Evolutionary conservation across 2,329 filamentous ascomycete species (phyloP), one percentile per base, ranked within the genome.

Genomic region (Lachnellula willkommii): DNA sequence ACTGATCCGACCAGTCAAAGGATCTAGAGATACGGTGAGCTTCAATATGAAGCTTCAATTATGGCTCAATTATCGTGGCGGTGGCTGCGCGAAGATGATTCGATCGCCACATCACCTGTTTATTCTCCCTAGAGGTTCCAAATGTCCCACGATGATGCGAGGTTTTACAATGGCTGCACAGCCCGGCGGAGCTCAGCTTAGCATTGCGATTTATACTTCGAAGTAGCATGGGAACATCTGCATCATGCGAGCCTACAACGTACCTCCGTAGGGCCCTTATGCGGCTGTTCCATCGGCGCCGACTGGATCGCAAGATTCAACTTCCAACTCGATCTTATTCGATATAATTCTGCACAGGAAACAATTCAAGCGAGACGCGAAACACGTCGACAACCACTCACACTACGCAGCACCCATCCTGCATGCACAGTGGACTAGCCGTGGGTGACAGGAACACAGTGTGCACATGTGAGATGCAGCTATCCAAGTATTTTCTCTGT

Each of bases 361-460:
- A 50, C 43, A 58, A 52, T 42, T 50, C n/a, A 35, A 60, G 59
- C 60, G 60, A 63, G 53, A 63, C 60, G 60, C 64, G 62, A 64
- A 61, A 65, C 62, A 61, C 56, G 45, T 58, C 39, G 8, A 45
- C 42, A 48, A 50, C 66, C 66, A 67, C 57, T 68, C 57, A 66
- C 47, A 59, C 45, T 28, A 54, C 58, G 42, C 57, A 56, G 48
- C 60, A 53, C 50, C 58, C 60, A 59, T 60, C 61, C 57, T 48
- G 52, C 36, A 62, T 56, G 55, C 56, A 55, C 51, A 58, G 57
- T 63, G 59, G 59, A 59, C 50, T 12, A 46, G 39, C 22, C 12
- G 17, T 49, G 52, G 52, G 53, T 43, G 22, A 53, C 49, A 60
- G 45, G 43, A 54, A 52, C 54, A 54, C 53, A 55, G 50, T 50